Conservation (phyloP, 2,329 filamentous ascomycete genomes). For the Monosporascus sp. region DNA sequence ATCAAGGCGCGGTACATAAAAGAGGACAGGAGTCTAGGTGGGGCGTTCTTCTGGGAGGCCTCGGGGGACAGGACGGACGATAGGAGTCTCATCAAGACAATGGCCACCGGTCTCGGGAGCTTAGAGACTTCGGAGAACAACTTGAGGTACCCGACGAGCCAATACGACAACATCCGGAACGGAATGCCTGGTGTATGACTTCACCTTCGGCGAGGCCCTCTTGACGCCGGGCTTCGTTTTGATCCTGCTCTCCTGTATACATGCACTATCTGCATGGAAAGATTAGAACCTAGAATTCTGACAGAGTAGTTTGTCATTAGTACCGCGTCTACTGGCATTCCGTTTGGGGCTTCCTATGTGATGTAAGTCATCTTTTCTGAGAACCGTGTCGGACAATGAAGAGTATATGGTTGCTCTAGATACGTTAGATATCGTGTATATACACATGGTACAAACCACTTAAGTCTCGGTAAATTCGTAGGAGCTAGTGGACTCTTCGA, state of each 20-base stretch:
- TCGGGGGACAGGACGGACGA: slow-evolving; percentile 55
- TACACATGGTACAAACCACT: slow-evolving; percentile 5
- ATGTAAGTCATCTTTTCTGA: no score
- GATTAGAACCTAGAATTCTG: no score
- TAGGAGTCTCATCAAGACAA: slow-evolving; percentile 54
- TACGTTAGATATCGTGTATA: no score
- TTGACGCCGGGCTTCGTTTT: no score
- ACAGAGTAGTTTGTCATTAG: no score
- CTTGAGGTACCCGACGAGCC: slow-evolving; percentile 50
- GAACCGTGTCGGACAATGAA: no score
- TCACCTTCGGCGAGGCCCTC: no score
- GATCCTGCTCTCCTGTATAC: background rate
- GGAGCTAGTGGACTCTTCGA: slow-evolving; percentile 71
- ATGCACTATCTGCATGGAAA: background rate
- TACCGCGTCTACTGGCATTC: no score
- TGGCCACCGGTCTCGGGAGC: slow-evolving; percentile 41
- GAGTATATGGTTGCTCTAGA: no score
- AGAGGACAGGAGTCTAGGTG: slow-evolving; percentile 54
- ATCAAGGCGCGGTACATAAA: slow-evolving; percentile 63
- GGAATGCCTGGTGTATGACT: slow-evolving; percentile 18
- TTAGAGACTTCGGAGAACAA: slow-evolving; percentile 49
- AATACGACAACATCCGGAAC: slow-evolving; percentile 52
- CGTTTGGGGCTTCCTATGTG: no score
- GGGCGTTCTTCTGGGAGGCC: slow-evolving; percentile 82
- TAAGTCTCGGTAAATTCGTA: slow-evolving; percentile 76